Evolutionary conservation across 2,329 filamentous ascomycete species (phyloP).

Genomic region (Incumbomyces lentus): DNA sequence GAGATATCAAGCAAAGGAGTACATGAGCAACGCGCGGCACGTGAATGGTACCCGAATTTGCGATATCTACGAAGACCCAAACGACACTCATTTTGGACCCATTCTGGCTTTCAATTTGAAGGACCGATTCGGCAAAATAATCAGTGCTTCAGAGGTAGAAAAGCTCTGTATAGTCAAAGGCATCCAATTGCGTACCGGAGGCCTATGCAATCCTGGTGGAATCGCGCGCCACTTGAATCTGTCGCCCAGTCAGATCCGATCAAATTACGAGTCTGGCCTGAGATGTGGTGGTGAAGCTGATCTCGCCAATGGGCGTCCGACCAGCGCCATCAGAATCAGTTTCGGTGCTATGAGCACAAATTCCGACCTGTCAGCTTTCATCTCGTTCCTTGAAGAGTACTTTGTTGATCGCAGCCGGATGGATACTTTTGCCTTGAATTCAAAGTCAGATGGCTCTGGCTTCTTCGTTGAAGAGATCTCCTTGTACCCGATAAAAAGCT

Average conservation of each 20-base stretch:
- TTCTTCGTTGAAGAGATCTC: conserved; percentile 54
- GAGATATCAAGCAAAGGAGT: conserved; percentile 46
- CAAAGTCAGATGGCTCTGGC: not conserved
- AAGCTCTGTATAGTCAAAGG: conserved; percentile 68
- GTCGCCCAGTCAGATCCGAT: conserved; percentile 68
- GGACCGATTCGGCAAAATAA: conserved; percentile 59
- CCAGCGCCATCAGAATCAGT: conserved; percentile 75
- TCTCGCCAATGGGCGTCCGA: conserved; percentile 72
- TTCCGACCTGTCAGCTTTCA: conserved; percentile 61
- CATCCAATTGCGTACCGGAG: conserved; percentile 78
- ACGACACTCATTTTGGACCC: conserved; percentile 49
- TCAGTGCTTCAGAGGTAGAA: conserved; percentile 76
- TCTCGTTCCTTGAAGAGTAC: conserved; percentile 63
- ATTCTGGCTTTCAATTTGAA: conserved; percentile 74
- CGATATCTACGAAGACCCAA: conserved; percentile 47
- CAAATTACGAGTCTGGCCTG: conserved; percentile 75
- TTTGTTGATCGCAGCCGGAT: conserved; percentile 35
- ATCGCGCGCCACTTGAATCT: conserved; percentile 64
- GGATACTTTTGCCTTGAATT: conserved; percentile 4
- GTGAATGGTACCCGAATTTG: conserved; percentile 58
- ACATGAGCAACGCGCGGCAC: conserved; percentile 54
- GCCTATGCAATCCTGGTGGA: conserved; percentile 85
- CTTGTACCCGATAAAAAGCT: conserved; percentile 92
- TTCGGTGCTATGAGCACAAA: conserved; percentile 81
- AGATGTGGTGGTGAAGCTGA: conserved; percentile 78